A percentile compares a stretch with the other conserved stretches of the same genome.
phyloP scores from a whole-genome alignment of 371 early-diverging fungal species.

The Nematocida ausubeli region DNA sequence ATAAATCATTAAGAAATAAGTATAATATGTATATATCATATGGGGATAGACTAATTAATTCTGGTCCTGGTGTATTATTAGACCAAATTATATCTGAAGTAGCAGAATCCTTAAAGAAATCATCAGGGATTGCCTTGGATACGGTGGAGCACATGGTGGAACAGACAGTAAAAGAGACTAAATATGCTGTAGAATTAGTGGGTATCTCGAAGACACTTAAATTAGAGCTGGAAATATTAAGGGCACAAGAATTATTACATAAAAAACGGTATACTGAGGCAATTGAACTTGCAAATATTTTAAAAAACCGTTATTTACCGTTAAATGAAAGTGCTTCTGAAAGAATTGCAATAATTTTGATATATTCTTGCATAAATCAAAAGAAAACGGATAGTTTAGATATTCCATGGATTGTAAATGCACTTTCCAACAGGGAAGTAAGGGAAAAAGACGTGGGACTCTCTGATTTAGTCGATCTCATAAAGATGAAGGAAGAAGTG shows the following conservation, averaged over 20 bases:
- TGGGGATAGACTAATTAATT: slow-evolving; percentile 21
- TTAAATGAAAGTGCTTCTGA: slow-evolving; percentile 12
- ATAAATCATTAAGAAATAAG: neutral
- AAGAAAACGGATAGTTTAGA: slow-evolving; percentile 7
- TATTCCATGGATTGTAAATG: slow-evolving; percentile 39
- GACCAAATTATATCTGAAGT: slow-evolving; percentile 29
- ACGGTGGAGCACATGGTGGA: slow-evolving; percentile 15
- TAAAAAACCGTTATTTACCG: neutral
- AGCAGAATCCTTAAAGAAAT: neutral
- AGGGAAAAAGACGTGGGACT: neutral
- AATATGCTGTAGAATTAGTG: neutral
- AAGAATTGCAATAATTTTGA: slow-evolving; percentile 5
- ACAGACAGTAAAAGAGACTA: slow-evolving; percentile 3
- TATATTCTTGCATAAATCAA: neutral
- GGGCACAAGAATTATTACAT: slow-evolving; percentile 11
- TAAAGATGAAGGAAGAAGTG: slow-evolving; percentile 17
- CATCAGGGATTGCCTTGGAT: slow-evolving; percentile 7
- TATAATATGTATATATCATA: neutral
- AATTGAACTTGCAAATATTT: neutral
- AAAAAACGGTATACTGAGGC: slow-evolving; percentile 45
- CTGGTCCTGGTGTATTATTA: slow-evolving; percentile 4
- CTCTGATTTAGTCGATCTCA: slow-evolving; percentile 24
- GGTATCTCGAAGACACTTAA: slow-evolving; percentile 5
- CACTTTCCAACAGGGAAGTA: slow-evolving; percentile 3
- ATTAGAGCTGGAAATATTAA: slow-evolving; percentile 18